These are phyloP conservation scores for Dichotomopilus funicola DNA, from an alignment of 2,329 filamentous ascomycete genomes.

Conservation along the genomic window DNA sequence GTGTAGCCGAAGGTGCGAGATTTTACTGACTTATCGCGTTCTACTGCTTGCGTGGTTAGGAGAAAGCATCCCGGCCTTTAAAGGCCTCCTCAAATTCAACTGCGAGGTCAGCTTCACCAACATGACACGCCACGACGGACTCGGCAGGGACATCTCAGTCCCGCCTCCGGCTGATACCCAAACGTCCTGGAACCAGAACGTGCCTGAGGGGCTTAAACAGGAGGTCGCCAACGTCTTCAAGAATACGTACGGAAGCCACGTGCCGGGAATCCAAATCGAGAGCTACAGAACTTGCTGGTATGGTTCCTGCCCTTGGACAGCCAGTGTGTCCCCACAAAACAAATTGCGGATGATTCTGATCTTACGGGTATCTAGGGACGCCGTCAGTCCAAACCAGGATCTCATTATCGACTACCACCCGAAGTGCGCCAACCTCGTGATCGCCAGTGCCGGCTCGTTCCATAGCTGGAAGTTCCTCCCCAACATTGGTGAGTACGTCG, in stretches of 20 bases:
- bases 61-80: background rate
- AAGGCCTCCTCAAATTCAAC: background rate
- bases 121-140: background rate
- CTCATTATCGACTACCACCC: background rate
- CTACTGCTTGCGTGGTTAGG: background rate
- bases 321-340: background rate
- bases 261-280: background rate
- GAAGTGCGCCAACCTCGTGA: background rate
- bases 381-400: background rate
- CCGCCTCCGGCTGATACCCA: background rate
- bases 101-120: background rate
- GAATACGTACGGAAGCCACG: background rate
- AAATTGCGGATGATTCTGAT: background rate
- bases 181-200: background rate
- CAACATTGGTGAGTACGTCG: background rate
- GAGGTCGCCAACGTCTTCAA: background rate
- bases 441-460: background rate
- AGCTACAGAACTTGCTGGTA: background rate
- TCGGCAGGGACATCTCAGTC: background rate
- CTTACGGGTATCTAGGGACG: background rate
- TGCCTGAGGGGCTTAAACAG: background rate
- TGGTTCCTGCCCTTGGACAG: background rate
- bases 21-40: background rate
- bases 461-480: constrained; percentile 1
- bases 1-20: background rate